Evolutionary conservation across 2,329 filamentous ascomycete species (phyloP).

Genomic region (Alternaria novae-zelandiae): DNA sequence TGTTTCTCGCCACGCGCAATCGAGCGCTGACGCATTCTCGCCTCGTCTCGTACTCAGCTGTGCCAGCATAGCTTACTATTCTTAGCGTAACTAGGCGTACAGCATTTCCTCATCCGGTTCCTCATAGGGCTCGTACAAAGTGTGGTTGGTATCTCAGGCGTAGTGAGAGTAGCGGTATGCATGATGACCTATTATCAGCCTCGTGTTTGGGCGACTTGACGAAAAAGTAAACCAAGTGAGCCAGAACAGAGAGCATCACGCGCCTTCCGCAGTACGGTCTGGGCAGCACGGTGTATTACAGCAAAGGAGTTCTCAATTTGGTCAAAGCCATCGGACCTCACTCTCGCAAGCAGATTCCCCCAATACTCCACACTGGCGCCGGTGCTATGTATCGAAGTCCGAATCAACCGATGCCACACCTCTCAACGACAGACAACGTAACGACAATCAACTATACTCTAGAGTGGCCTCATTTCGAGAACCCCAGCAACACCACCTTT

Average conservation of each 20-base stretch:
- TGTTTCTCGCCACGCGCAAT: neutral
- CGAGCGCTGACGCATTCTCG: conserved; percentile 12
- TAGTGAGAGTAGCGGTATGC: conserved; percentile 25
- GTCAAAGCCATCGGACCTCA: neutral
- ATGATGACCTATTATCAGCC: conserved; percentile 21
- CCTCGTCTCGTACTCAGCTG: conserved; percentile 13
- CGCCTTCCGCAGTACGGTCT: neutral
- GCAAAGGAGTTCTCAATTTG: neutral
- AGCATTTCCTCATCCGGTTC: conserved; percentile 11
- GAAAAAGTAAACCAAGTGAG: neutral
- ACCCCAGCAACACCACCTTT: conserved; percentile 41
- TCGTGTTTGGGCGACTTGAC: conserved; percentile 3
- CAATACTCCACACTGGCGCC: neutral
- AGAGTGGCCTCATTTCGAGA: conserved; percentile 35
- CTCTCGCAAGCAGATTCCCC: neutral
- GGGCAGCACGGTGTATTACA: neutral
- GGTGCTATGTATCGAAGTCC: conserved; percentile 18
- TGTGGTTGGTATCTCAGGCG: conserved; percentile 2
- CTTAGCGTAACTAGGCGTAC: conserved; percentile 14
- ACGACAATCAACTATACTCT: conserved; percentile 46
- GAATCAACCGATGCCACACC: conserved; percentile 24
- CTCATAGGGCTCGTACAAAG: conserved; percentile 5
- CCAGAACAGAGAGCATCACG: neutral
- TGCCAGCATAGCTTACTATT: conserved; percentile 17
- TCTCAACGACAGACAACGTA: conserved; percentile 43